phyloP scores from a whole-genome alignment of 495 filamentous ascomycete genomes.

The Aspergillus nidulans region DNA sequence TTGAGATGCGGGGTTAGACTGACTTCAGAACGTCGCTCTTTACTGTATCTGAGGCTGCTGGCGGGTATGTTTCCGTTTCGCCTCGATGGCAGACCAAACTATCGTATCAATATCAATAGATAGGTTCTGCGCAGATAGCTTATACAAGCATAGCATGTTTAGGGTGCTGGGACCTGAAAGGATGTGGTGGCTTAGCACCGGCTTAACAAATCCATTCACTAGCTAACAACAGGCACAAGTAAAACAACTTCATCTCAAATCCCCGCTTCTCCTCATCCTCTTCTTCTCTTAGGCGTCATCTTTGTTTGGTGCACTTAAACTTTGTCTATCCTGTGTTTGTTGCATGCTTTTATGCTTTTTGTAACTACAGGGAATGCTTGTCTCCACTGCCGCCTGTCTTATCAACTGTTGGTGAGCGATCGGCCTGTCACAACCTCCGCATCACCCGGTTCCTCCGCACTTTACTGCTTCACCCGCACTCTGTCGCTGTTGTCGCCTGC shows the following conservation, averaged over 20 bases:
- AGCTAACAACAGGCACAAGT: constrained; percentile 10
- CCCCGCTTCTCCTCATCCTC: constrained; percentile 13
- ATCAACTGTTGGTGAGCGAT: constrained; percentile 15
- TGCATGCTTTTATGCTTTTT: background rate
- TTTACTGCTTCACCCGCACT: constrained; percentile 16
- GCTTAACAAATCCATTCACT: constrained; percentile 6
- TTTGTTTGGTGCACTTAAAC: background rate
- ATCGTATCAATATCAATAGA: background rate
- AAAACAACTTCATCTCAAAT: constrained; percentile 1
- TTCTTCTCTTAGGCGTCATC: constrained; percentile 19
- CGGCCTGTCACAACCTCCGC: constrained; percentile 36
- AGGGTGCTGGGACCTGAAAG: background rate
- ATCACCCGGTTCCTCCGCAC: constrained; percentile 24
- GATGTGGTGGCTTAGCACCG: background rate
- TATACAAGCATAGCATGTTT: background rate
- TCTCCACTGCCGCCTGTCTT: constrained; percentile 2
- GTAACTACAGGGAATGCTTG: background rate
- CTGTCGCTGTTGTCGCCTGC: constrained; percentile 12
- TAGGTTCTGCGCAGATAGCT: background rate
- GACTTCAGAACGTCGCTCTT: background rate
- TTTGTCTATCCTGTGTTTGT: background rate
- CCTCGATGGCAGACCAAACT: background rate
- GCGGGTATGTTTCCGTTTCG: background rate
- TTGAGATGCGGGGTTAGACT: constrained; percentile 50
- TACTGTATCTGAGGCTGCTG: background rate